A percentile compares a stretch with the other conserved stretches of the same genome.
Conservation (phyloP, 1,284 basidiomycete species). For the Rhizopogon parksii region DNA sequence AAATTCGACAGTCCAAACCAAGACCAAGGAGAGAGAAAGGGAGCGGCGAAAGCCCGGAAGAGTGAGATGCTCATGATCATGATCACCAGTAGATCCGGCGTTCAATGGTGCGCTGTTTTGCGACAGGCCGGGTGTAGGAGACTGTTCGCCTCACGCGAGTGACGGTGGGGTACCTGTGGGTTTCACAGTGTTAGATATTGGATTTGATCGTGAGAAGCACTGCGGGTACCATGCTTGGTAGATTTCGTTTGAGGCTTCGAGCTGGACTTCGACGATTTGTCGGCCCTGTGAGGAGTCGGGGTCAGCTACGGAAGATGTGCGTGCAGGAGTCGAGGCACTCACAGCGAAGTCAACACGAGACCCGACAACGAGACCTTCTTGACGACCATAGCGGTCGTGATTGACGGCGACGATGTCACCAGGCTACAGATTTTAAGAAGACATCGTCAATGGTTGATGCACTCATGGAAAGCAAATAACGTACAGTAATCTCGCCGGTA, state of each 20-base stretch:
- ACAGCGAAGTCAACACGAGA: slow-evolving; percentile 64
- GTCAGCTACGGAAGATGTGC: neutral
- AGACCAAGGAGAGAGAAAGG: slow-evolving; percentile 1
- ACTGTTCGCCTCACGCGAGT: slow-evolving; percentile 67
- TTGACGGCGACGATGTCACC: slow-evolving; percentile 75
- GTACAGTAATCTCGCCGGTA: slow-evolving; percentile 30
- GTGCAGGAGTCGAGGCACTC: slow-evolving; percentile 24
- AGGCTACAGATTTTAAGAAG: slow-evolving; percentile 35
- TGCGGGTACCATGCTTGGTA: slow-evolving; percentile 57
- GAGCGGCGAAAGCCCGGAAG: neutral
- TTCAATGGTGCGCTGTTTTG: slow-evolving; percentile 50
- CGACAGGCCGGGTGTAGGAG: slow-evolving; percentile 44
- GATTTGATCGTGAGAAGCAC: neutral
- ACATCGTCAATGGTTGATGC: neutral
- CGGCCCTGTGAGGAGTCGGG: slow-evolving; percentile 48
- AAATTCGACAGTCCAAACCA: slow-evolving; percentile 19
- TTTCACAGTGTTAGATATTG: slow-evolving; percentile 2
- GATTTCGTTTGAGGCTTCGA: slow-evolving; percentile 52
- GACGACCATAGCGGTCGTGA: slow-evolving; percentile 51
- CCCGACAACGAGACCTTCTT: slow-evolving; percentile 71
- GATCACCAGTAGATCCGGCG: slow-evolving; percentile 63
- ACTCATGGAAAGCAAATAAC: slow-evolving; percentile 12
- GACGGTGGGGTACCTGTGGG: slow-evolving; percentile 57
- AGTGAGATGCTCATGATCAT: neutral
- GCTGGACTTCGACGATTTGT: slow-evolving; percentile 71